Evolutionary conservation across 2,329 filamentous ascomycete genomes (phyloP), one percentile per base, ranked within the genome.

Genomic region (Aspergillus fischeri): DNA sequence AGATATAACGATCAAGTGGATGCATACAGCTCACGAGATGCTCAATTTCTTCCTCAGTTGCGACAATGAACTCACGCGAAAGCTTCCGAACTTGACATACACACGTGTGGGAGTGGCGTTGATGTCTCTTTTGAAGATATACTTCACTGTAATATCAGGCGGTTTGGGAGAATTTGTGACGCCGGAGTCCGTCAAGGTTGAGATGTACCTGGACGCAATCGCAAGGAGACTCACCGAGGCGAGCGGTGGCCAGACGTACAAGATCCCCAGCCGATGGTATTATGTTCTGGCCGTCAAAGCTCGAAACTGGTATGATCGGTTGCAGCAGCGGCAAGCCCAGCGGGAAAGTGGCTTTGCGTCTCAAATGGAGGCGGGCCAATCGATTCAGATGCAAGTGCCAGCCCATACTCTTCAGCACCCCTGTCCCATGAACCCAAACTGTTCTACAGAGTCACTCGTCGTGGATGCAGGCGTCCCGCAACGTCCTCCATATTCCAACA

Each of bases 1-100:
- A 51, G 71, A 74, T 49, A 65, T 74, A 58, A 73, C 65, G 3
- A 64, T 74, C 45, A 74, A 73, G 63, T 74, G 71, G 71, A 67
- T 74, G 70, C 68, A 70, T 47, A 67, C 70, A 21, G 67, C 70
- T 10, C 72, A 73, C 7, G 65, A 70, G 51, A 52, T 73, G 52
- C 64, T 74, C 17, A 66, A 74, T 51, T 64, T 67, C 2, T 66
- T 72, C 24, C 58, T 73, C 35, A 62, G 57, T 38, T 74, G 71
- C 55, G 70, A 70, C 55, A 67, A 65, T 14, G 68, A 72, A 14
- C 66, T 69, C 8, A 63, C 73, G 63, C 69, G 70, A 32, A 67
- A 68, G 55, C 58, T 74, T 44, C 70, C 72, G 10, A 74, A 71
- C 48, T 52, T 73, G 11, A 66, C 66, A 32, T 74, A 73, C 52